These are phyloP conservation scores for Nicotiana tomentosiformis DNA, from an alignment of 257 asterid species.

Conservation along the genomic window DNA sequence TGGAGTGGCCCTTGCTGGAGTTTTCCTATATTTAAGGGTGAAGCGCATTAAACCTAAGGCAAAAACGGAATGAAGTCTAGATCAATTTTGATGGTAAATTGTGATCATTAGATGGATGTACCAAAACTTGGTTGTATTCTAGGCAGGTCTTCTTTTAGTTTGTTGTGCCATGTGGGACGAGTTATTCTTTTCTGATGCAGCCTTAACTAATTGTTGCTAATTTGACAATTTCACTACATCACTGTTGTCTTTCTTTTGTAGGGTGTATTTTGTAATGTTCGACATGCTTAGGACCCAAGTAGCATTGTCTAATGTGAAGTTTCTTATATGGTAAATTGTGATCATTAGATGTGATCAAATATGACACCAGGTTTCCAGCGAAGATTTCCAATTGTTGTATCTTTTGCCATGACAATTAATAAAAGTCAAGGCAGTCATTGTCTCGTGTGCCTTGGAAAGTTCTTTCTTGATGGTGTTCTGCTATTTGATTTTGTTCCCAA, in stretches of 20 bases:
- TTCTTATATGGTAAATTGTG: too few species aligned
- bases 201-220: not conserved
- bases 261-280: not conserved
- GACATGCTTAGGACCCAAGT: not conserved
- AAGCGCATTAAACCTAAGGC: constrained; percentile 64
- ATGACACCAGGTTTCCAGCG: too few species aligned
- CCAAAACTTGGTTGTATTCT: not conserved
- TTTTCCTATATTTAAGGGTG: constrained; percentile 82
- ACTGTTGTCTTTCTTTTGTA: not conserved
- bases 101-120: constrained; percentile 16
- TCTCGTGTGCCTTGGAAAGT: too few species aligned
- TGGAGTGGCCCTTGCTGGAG: constrained; percentile 87
- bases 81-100: constrained; percentile 29
- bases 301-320: not conserved
- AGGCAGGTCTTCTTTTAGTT: not conserved
- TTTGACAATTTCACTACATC: not conserved
- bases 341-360: too few species aligned
- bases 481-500: too few species aligned
- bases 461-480: too few species aligned
- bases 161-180: not conserved
- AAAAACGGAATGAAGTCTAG: constrained; percentile 40
- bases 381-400: too few species aligned
- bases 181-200: constrained; percentile 1
- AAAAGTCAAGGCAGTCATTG: too few species aligned
- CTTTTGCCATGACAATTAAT: too few species aligned